Conservation (phyloP, 1,284 basidiomycete genomes). For the Sanguinoderma infundibulare region DNA sequence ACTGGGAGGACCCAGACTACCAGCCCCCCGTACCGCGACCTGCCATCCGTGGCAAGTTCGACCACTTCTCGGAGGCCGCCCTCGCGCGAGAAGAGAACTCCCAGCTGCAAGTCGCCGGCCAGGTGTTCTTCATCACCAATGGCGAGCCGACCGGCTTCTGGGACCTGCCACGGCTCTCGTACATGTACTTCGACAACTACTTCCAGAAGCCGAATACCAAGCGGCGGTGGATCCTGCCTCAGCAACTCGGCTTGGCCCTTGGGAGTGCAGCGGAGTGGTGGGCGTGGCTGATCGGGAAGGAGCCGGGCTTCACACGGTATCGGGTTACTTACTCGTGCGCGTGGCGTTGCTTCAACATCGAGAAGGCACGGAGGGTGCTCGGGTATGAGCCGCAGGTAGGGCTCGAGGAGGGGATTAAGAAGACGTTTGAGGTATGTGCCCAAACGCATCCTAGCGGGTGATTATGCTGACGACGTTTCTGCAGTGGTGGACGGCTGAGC, state of each 20-base stretch:
- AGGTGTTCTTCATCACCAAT: constrained; percentile 98
- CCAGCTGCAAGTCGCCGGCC: constrained; percentile 84
- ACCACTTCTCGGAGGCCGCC: constrained; percentile 64
- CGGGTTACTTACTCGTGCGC: constrained; percentile 81
- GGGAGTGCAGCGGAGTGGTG: constrained; percentile 79
- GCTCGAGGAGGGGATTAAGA: constrained; percentile 86
- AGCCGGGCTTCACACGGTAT: constrained; percentile 90
- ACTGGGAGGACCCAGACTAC: constrained; percentile 61
- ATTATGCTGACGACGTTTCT: neutral
- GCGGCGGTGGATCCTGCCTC: constrained; percentile 56
- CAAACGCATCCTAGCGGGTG: neutral
- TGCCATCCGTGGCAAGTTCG: constrained; percentile 78
- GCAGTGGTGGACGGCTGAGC: constrained; percentile 30
- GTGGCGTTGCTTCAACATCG: constrained; percentile 91
- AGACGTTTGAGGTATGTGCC: constrained; percentile 69
- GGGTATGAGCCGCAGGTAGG: constrained; percentile 94
- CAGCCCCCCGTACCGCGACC: constrained; percentile 51
- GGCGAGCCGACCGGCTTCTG: constrained; percentile 97
- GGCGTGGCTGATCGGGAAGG: constrained; percentile 77
- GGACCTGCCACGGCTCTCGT: constrained; percentile 91
- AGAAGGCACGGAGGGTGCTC: constrained; percentile 90
- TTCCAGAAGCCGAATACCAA: constrained; percentile 31
- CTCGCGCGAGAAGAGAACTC: constrained; percentile 53
- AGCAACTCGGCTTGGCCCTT: constrained; percentile 68
- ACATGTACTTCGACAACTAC: constrained; percentile 75